phyloP scores from a whole-genome alignment of 306 rosid species.

The Fragaria ananassa region DNA sequence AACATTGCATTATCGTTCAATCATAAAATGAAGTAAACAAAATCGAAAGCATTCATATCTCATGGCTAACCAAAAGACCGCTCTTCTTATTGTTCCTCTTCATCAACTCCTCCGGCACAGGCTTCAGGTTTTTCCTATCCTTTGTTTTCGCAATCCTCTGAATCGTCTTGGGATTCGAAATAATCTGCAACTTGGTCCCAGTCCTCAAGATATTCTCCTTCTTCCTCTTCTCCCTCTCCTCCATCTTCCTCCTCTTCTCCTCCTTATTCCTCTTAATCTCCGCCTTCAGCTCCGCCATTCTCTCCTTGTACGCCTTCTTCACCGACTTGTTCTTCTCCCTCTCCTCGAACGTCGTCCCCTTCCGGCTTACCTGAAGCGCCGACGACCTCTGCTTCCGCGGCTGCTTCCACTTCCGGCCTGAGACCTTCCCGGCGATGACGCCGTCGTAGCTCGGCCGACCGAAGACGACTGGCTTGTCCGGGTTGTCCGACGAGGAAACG shows the following conservation, averaged over 20 bases:
- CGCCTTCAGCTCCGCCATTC: constrained; percentile 72
- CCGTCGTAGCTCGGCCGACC: constrained; percentile 80
- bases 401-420: constrained; percentile 91
- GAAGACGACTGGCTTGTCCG: constrained; percentile 55
- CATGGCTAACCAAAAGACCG: no score
- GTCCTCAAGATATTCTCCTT: constrained; percentile 71
- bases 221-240: constrained; percentile 72
- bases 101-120: constrained; percentile 66
- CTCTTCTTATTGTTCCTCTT: not conserved
- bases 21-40: no score
- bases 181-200: constrained; percentile 77
- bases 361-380: constrained; percentile 55
- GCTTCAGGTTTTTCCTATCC: constrained; percentile 63
- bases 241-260: constrained; percentile 73
- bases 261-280: constrained; percentile 70
- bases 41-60: no score
- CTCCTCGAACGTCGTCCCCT: constrained; percentile 62
- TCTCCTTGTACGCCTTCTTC: constrained; percentile 61
- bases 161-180: constrained; percentile 75
- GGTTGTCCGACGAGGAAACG: constrained; percentile 58
- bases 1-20: no score
- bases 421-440: constrained; percentile 74
- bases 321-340: constrained; percentile 65
- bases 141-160: constrained; percentile 78
- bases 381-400: constrained; percentile 57